Evolutionary conservation across 768 basidiomycete genomes (phyloP), one percentile per base, ranked within the genome.

Genomic region (Suillus paluster): DNA sequence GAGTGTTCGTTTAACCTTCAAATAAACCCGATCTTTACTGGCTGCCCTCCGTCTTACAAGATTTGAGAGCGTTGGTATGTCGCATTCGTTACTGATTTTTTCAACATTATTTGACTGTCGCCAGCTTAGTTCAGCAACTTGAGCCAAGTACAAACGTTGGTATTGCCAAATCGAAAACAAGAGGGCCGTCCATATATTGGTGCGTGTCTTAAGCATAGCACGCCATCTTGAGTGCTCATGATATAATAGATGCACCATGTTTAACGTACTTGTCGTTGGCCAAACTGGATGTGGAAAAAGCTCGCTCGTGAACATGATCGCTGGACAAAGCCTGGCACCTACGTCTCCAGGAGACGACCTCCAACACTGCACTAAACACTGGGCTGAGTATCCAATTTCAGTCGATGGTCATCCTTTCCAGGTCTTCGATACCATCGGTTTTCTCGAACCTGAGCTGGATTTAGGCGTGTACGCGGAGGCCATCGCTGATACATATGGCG

Each of bases 351-450:
- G 63, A 2, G 67, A 27, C 17, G 62, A 68, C 1, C 74, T 73
- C 0, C 62, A 62, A 1, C 74, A 76, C 8, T 79, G 74, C 45
- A 83, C 82, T 1, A 74, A 68, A 38, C 58, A 69, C 9, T 71
- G 64, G 58, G 62, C 61, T 14, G 63, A 65, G 65, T 63, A 67
- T n/a, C 56, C 63, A 19, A 59, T 61, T 30, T 53, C 57, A 15
- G 33, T 58, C 12, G 53, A 58, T 12, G 38, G 25, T 2, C 33
- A 46, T 48, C 58, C 57, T 25, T 73, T 75, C 60, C 68, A 66
- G 14, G 27, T 79, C 48, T 78, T 66, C 67, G 76, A 79, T 57
- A 77, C 76, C 19, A 72, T 66, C 50, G 78, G 76, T 2, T 75
- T 77, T 52, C 70, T 72, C 30, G 75, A 69, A 54, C 67, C 66